Percentiles rank a stretch among this genome's conserved stretches.
phyloP scores from a whole-genome alignment of 495 filamentous ascomycete genomes.

The Xeromyces bisporus region DNA sequence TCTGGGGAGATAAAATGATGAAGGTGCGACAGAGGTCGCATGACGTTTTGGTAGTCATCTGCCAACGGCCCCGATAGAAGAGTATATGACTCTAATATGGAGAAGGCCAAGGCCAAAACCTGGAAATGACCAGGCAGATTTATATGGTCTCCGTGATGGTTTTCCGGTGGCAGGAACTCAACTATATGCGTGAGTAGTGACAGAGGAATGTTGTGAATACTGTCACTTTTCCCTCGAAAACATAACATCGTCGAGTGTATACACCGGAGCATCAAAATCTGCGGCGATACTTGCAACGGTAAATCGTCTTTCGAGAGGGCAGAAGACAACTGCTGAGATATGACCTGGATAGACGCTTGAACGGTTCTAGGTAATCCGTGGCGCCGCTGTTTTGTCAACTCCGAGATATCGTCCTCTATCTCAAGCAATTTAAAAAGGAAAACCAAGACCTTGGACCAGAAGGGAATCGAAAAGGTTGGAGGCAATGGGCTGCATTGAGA shows the following conservation, averaged over 20 bases:
- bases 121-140: slow-evolving; percentile 4
- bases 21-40: slow-evolving; percentile 14
- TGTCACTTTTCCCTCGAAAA: slow-evolving; percentile 15
- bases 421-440: slow-evolving; percentile 11
- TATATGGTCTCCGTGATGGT: neutral
- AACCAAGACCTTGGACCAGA: slow-evolving; percentile 21
- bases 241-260: slow-evolving; percentile 10
- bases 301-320: slow-evolving; percentile 8
- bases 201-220: slow-evolving; percentile 9
- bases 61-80: slow-evolving; percentile 10
- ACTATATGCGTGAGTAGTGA: slow-evolving; percentile 13
- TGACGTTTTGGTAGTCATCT: slow-evolving; percentile 9
- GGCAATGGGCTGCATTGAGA: slow-evolving; percentile 11
- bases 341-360: slow-evolving; percentile 15
- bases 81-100: slow-evolving; percentile 48
- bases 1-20: slow-evolving; percentile 13
- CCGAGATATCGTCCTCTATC: slow-evolving; percentile 12
- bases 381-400: slow-evolving; percentile 6
- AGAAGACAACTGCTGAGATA: slow-evolving; percentile 10
- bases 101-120: slow-evolving; percentile 27
- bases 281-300: slow-evolving; percentile 14
- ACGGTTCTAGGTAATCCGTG: slow-evolving; percentile 14
- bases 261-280: slow-evolving; percentile 16
- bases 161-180: slow-evolving; percentile 10
- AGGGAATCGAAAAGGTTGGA: slow-evolving; percentile 10